phyloP scores from a whole-genome alignment of 345 rosid genomes.

The Eutrema yunnanense region DNA sequence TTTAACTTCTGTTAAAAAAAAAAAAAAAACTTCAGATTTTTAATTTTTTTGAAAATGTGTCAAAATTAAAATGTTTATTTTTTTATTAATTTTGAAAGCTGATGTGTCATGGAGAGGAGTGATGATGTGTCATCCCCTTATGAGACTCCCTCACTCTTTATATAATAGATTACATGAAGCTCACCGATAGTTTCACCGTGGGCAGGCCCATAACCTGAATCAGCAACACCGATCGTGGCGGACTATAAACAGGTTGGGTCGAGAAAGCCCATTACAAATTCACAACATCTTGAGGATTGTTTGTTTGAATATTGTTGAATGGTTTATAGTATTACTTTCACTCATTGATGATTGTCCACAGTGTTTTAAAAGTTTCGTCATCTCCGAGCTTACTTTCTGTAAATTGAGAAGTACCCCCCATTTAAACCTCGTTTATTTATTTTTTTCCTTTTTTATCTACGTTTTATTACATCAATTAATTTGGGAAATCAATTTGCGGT shows the following conservation, averaged over 20 bases:
- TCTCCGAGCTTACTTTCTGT: background rate
- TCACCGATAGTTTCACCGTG: no score
- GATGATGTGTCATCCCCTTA: no score
- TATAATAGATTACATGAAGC: no score
- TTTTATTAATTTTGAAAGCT: no score
- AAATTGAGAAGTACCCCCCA: background rate
- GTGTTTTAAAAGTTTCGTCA: background rate
- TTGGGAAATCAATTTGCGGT: no score
- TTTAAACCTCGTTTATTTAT: background rate
- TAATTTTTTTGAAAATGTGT: no score
- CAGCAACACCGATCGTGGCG: background rate
- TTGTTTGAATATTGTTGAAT: background rate
- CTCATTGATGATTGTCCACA: background rate
- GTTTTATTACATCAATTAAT: background rate
- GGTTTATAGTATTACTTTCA: background rate
- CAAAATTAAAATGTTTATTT: no score
- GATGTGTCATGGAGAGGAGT: no score
- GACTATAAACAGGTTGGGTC: background rate
- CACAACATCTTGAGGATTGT: background rate
- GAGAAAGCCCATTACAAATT: conserved; percentile 3
- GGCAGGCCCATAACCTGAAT: background rate
- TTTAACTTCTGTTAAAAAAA: no score
- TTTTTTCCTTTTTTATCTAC: background rate
- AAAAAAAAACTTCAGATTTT: no score
- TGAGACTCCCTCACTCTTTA: no score